Evolutionary conservation across 1,139 yeast species (phyloP).

Genomic region (Taphrina pruni): DNA sequence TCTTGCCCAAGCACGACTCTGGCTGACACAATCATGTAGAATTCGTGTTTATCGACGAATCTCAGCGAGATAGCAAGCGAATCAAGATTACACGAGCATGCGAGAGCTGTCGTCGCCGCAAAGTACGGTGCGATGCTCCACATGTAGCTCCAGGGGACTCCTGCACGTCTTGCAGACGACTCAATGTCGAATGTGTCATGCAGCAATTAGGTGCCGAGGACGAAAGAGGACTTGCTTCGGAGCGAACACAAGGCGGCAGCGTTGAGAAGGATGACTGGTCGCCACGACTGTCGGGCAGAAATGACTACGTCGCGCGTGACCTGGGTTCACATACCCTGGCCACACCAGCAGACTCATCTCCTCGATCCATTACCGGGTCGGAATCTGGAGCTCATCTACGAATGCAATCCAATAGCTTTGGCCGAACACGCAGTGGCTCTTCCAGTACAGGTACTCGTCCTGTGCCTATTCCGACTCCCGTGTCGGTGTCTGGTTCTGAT

Average conservation of each 20-base stretch:
- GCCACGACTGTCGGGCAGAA: neutral
- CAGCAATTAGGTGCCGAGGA: constrained; percentile 12
- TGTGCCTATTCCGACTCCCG: neutral
- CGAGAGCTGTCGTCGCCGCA: constrained; percentile 28
- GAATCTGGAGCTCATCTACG: neutral
- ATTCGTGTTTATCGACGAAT: constrained; percentile 39
- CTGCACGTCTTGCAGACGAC: constrained; percentile 34
- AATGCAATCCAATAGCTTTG: neutral
- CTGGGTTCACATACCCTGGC: neutral
- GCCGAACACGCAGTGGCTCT: constrained; percentile 13
- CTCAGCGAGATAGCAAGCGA: constrained; percentile 33
- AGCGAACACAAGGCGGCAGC: neutral
- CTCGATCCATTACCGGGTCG: neutral
- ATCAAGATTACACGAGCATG: constrained; percentile 39
- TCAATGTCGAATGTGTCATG: constrained; percentile 30
- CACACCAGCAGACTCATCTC: constrained; percentile 10
- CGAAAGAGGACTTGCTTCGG: neutral
- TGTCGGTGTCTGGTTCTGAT: neutral
- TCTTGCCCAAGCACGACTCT: neutral
- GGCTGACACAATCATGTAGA: constrained; percentile 8
- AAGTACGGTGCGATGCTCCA: constrained; percentile 31
- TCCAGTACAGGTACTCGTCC: constrained; percentile 10
- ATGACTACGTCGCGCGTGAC: neutral
- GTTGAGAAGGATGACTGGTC: constrained; percentile 5
- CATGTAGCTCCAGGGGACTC: constrained; percentile 32